Evolutionary conservation across 257 asterid genomes (phyloP).

Genomic region (Eucommia ulmoides): DNA sequence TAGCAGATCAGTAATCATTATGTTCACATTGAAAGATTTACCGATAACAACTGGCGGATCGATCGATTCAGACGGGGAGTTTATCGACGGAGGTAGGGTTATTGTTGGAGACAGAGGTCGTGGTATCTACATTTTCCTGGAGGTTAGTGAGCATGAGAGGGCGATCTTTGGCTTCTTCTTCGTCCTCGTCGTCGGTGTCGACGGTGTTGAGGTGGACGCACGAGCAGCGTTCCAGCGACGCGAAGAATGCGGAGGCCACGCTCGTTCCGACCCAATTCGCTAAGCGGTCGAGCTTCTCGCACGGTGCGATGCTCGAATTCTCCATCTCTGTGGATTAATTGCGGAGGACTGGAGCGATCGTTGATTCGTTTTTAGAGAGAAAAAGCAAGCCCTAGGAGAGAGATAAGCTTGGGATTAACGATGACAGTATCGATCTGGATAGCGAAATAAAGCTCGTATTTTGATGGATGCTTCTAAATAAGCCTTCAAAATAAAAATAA

Average conservation of each 20-base stretch:
- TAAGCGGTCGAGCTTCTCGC: conserved; percentile 65
- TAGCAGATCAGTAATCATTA: neutral
- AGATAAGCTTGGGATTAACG: too few species aligned
- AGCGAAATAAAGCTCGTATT: too few species aligned
- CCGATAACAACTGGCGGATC: neutral
- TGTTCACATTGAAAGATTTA: conserved; percentile 1
- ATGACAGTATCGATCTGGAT: too few species aligned
- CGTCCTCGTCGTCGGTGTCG: conserved; percentile 61
- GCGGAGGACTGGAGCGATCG: neutral
- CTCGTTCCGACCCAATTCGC: conserved; percentile 82
- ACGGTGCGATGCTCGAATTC: conserved; percentile 34
- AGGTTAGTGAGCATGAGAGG: conserved; percentile 61
- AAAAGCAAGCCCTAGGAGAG: too few species aligned
- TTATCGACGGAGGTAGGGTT: conserved; percentile 41
- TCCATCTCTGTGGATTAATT: conserved; percentile 20
- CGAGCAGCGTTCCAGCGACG: conserved; percentile 93
- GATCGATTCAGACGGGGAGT: conserved; percentile 48
- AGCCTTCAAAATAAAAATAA: too few species aligned
- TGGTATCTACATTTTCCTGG: conserved; percentile 21
- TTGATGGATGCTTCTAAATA: too few species aligned
- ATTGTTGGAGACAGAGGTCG: conserved; percentile 6
- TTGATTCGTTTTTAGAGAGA: neutral
- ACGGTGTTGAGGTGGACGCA: conserved; percentile 73
- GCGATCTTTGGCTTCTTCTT: conserved; percentile 77
- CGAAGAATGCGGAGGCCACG: conserved; percentile 87